phyloP scores from a whole-genome alignment of 768 basidiomycete species.

The Agrocybe praecox region DNA sequence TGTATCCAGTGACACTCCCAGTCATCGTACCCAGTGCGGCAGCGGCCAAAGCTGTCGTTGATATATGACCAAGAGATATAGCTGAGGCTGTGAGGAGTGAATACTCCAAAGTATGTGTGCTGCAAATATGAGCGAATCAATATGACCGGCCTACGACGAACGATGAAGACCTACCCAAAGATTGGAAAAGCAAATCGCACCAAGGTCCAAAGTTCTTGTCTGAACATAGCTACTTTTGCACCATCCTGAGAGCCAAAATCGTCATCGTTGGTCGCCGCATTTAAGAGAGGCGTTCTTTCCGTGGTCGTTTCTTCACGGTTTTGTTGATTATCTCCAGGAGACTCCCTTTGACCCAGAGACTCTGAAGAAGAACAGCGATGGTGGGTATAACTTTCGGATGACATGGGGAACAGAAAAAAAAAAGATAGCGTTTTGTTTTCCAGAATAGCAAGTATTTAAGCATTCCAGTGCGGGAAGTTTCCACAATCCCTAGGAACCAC shows the following conservation, averaged over 20 bases:
- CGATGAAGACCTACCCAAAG: constrained; percentile 53
- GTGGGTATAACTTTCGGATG: too few relatives aligned
- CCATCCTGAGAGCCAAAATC: constrained; percentile 15
- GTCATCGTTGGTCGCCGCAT: not conserved
- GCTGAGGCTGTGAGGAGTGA: constrained; percentile 84
- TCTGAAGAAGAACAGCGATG: too few relatives aligned
- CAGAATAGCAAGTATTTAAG: too few relatives aligned
- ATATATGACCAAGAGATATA: constrained; percentile 87
- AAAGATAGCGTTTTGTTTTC: too few relatives aligned
- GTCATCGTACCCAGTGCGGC: constrained; percentile 77
- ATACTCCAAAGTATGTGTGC: constrained; percentile 86
- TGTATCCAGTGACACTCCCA: constrained; percentile 71
- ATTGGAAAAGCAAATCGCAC: constrained; percentile 69
- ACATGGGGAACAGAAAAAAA: too few relatives aligned
- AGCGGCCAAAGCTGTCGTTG: constrained; percentile 87
- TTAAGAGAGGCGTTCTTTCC: not conserved
- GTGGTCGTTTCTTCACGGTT: not conserved
- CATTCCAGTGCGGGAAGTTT: too few relatives aligned
- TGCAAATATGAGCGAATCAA: constrained; percentile 25
- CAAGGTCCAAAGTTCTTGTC: constrained; percentile 63
- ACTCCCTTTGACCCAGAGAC: too few relatives aligned
- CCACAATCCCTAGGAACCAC: too few relatives aligned
- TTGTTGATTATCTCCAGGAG: not conserved
- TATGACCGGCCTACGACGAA: not conserved
- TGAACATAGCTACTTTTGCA: constrained; percentile 36